phyloP scores from a whole-genome alignment of 2,329 filamentous ascomycete species.

The Endoconidiophora laricicola region DNA sequence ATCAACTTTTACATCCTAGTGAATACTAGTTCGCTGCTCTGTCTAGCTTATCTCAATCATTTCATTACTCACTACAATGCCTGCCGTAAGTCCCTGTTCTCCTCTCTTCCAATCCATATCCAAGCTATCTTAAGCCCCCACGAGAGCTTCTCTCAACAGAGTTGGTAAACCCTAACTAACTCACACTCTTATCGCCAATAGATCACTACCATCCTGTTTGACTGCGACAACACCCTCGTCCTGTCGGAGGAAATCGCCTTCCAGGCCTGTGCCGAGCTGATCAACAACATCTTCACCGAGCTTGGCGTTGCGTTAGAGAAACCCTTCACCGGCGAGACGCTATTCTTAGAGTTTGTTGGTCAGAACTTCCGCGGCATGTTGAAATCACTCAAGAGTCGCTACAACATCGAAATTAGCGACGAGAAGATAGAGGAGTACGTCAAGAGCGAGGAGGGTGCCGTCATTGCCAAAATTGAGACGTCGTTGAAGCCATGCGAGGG shows the following conservation, averaged over 20 bases:
- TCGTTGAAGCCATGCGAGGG: constrained; percentile 52
- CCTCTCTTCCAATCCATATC: background rate
- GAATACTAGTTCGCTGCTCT: background rate
- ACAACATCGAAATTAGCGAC: constrained; percentile 51
- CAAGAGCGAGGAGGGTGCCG: constrained; percentile 59
- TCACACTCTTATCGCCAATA: background rate
- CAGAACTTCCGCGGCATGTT: constrained; percentile 94
- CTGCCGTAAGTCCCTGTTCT: constrained; percentile 7
- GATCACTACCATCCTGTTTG: constrained; percentile 57
- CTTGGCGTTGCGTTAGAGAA: constrained; percentile 35
- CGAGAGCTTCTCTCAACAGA: background rate
- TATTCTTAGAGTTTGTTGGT: constrained; percentile 78
- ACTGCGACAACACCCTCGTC: constrained; percentile 84
- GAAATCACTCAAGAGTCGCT: constrained; percentile 54
- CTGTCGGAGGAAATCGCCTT: constrained; percentile 83
- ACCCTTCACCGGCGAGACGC: constrained; percentile 60
- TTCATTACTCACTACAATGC: constrained; percentile 4
- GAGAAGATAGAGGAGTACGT: constrained; percentile 63
- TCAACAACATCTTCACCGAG: constrained; percentile 66
- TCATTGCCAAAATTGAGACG: constrained; percentile 62
- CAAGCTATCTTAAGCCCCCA: background rate
- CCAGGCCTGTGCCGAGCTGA: constrained; percentile 74
- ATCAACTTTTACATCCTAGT: no score
- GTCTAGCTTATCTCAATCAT: background rate
- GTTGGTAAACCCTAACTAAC: background rate